Base-by-base conservation (phyloP, 108 stramenopile species). In the Skeletonema costatum region DNA sequence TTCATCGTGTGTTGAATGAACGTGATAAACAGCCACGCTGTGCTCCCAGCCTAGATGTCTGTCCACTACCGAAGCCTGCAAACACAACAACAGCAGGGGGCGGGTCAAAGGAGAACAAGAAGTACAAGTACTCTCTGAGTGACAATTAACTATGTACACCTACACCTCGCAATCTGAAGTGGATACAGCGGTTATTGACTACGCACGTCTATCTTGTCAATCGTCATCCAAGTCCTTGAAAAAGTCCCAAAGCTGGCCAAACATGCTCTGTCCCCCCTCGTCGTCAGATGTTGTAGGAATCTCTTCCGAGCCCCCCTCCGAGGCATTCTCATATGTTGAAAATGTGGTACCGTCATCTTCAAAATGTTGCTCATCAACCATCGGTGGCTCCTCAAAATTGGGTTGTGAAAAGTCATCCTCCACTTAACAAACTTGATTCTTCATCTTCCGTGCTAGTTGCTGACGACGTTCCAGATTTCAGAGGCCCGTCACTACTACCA, bases 341-440 rank as follows among this genome's bases (percentile, higher is more conserved):
- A 73, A 80, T 21, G 79, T 73, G 3, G 72, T 80, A 9, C 56
- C 79, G 44, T 80, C 79, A 21, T 73, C 79, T 19, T 73, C 68
- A 38, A 73, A 73, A 58, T 61, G 71, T 21, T 61, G 30, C 19
- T 73, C 63, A n/a, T 80, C 68, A 36, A 39, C 14, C n/a, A 64
- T 53, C 0, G 59, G 44, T 68, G 66, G 19, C 29, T 73, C 79
- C 32, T 73, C 79, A 63, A 80, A 80, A 0, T 73, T 73, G 10
- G 79, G 14, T 10, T 60, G 36, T n/a, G 53, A 19, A 56, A 38
- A 56, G 25, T 11, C 39, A 32, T 17, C 50, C 25, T 63, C 44
- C 16, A 68, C n/a, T 25, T 70, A 63, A 12, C 29, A 14, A 61
- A 33, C 10, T 4, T 14, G 59, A 60, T 5, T n/a, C 63, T 25